Percentiles rank a stretch among this genome's conserved stretches.
Conservation (phyloP, 805 yeast genomes). For the Teunomyces funiuensis region DNA sequence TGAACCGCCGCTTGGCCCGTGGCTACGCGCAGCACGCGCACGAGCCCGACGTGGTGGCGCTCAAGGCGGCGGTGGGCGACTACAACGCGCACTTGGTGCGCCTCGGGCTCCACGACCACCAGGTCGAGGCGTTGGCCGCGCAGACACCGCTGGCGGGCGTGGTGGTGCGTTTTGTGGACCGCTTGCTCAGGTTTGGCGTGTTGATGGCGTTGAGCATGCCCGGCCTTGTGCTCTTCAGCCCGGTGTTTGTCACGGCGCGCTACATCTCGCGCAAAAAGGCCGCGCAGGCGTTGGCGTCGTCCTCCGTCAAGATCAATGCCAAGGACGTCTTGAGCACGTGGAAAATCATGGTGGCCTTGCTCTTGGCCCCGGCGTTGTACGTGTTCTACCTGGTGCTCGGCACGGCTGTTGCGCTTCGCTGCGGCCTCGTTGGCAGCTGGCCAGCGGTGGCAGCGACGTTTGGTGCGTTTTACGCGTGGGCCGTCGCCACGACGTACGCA, state of each 20-base stretch:
- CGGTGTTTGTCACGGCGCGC: slow-evolving; percentile 37
- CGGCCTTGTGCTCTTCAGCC: slow-evolving; percentile 38
- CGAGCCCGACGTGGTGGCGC: slow-evolving; percentile 31
- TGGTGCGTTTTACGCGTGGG: slow-evolving; percentile 32
- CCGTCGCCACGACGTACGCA: slow-evolving; percentile 41
- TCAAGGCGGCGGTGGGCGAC: slow-evolving; percentile 30
- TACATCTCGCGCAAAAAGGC: slow-evolving; percentile 37
- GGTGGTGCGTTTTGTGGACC: too few species aligned
- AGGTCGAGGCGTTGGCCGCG: slow-evolving; percentile 30
- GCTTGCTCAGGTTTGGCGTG: slow-evolving; percentile 24
- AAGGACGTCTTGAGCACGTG: slow-evolving; percentile 43
- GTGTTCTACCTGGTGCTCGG: slow-evolving; percentile 39
- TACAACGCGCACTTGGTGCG: slow-evolving; percentile 32
- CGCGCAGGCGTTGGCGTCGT: slow-evolving; percentile 36
- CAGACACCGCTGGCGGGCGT: slow-evolving; percentile 22
- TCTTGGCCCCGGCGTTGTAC: slow-evolving; percentile 40
- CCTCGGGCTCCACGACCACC: slow-evolving; percentile 42
- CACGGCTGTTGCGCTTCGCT: slow-evolving; percentile 22
- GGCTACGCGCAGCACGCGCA: slow-evolving; percentile 37
- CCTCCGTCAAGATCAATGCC: slow-evolving; percentile 42
- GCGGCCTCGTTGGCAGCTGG: too few species aligned
- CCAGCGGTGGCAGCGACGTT: slow-evolving; percentile 22
- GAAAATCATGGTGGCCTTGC: slow-evolving; percentile 44
- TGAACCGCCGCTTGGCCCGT: slow-evolving; percentile 38
- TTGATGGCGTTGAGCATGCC: slow-evolving; percentile 37